These are phyloP conservation scores for Didymella keratinophila DNA, from an alignment of 2,329 filamentous ascomycete species.

Conservation along the genomic window DNA sequence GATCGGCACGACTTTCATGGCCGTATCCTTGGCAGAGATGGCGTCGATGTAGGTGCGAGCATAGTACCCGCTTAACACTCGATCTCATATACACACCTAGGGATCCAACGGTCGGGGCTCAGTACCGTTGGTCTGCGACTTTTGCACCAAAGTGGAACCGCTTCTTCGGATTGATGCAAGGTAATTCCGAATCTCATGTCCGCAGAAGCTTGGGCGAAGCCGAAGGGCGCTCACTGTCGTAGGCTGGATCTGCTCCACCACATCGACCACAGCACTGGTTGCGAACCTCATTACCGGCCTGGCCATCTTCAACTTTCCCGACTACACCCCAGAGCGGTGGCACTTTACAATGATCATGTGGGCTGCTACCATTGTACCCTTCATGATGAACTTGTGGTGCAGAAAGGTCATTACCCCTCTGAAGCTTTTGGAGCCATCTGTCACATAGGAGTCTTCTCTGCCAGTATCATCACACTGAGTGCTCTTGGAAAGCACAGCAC, in stretches of 20 bases:
- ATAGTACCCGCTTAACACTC: not conserved
- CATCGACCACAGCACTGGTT: not conserved
- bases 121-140: not conserved
- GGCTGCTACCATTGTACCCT: not conserved
- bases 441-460: not conserved
- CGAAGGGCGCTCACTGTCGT: not conserved
- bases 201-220: not conserved
- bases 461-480: not conserved
- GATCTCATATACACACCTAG: not conserved
- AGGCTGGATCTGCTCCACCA: not conserved
- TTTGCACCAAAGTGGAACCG: not conserved
- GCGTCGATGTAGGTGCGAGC: not conserved
- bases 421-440: not conserved
- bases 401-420: not conserved
- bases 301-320: not conserved
- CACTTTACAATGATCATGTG: not conserved
- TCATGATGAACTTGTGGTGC: not conserved
- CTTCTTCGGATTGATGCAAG: not conserved
- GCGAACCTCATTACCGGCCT: not conserved
- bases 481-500: not conserved
- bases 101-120: not conserved
- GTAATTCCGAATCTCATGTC: not conserved
- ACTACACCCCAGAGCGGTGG: not conserved
- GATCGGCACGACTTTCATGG: not conserved
- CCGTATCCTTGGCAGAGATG: not conserved